phyloP scores from a whole-genome alignment of 441 rosid genomes.

The Gossypium schwendimanii region DNA sequence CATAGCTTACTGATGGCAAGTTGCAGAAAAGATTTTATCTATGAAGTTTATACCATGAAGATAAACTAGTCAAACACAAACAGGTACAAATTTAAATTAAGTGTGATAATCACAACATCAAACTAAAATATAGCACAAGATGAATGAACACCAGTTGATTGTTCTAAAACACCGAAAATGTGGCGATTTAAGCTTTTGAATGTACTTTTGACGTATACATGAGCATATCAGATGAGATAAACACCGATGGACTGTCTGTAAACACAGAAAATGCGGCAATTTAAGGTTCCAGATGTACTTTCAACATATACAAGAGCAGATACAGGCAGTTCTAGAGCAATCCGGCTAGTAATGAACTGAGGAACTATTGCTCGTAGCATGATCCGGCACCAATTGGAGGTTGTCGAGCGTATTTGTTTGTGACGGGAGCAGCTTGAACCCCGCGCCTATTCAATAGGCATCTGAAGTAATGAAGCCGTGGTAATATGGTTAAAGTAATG shows the following conservation, averaged over 20 bases:
- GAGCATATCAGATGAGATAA: neutral
- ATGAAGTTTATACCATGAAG: too few relatives aligned
- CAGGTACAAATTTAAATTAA: too few relatives aligned
- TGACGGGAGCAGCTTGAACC: constrained; percentile 72
- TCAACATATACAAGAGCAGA: neutral
- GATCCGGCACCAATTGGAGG: constrained; percentile 83
- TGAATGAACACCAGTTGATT: neutral
- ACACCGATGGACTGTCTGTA: neutral
- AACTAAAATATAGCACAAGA: neutral
- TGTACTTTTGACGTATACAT: neutral
- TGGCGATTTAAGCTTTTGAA: neutral
- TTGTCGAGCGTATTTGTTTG: constrained; percentile 46
- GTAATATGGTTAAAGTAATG: constrained; percentile 45
- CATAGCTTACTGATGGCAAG: too few relatives aligned
- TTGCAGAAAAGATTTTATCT: too few relatives aligned
- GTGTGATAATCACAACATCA: neutral
- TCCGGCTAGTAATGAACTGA: neutral
- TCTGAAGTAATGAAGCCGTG: constrained; percentile 75
- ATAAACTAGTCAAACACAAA: too few relatives aligned
- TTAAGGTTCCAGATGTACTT: neutral
- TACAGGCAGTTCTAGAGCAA: constrained; percentile 7
- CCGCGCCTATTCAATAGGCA: constrained; percentile 79
- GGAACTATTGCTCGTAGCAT: constrained; percentile 61
- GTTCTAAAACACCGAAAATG: neutral
- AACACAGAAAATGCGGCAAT: neutral